Evolutionary conservation across 2,329 filamentous ascomycete species (phyloP).

Genomic region (Akanthomyces uredinophilus): DNA sequence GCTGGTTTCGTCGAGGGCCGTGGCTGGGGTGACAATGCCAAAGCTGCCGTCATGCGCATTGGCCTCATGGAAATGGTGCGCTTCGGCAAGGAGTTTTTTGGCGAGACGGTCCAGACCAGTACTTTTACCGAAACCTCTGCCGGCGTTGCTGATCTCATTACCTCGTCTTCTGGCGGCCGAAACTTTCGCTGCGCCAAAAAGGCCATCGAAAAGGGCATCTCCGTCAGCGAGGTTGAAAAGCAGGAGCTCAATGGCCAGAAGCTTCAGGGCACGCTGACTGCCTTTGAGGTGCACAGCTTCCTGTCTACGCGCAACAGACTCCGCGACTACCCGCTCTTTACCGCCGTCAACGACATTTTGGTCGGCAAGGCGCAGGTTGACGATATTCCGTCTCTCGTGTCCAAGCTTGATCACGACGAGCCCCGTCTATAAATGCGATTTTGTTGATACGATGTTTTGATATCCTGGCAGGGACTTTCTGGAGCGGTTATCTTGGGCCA

Average conservation of each 20-base stretch:
- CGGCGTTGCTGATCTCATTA: constrained; percentile 93
- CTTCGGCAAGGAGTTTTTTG: constrained; percentile 92
- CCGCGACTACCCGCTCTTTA: constrained; percentile 86
- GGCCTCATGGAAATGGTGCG: constrained; percentile 94
- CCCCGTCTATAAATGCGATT: background rate
- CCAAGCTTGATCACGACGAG: constrained; percentile 21
- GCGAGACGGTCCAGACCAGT: constrained; percentile 68
- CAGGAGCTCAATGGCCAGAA: constrained; percentile 94
- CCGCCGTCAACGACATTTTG: constrained; percentile 76
- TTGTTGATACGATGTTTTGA: constrained; percentile 7
- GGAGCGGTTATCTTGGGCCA: background rate
- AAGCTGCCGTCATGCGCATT: constrained; percentile 96
- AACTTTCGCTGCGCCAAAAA: constrained; percentile 94
- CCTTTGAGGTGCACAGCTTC: constrained; percentile 86
- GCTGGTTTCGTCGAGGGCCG: constrained; percentile 93
- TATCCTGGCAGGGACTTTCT: background rate
- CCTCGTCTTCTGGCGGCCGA: constrained; percentile 82
- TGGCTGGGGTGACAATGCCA: constrained; percentile 97
- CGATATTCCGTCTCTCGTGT: constrained; percentile 70
- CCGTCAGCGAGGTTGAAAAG: constrained; percentile 82
- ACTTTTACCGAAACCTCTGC: constrained; percentile 98
- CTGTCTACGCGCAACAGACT: constrained; percentile 73
- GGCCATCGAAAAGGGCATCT: constrained; percentile 71
- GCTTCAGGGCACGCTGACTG: constrained; percentile 89
- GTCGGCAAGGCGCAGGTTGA: constrained; percentile 71